A percentile compares a stretch with the other conserved stretches of the same genome.
Conservation (phyloP, 257 asterid species). For the Solanum sitiens region DNA sequence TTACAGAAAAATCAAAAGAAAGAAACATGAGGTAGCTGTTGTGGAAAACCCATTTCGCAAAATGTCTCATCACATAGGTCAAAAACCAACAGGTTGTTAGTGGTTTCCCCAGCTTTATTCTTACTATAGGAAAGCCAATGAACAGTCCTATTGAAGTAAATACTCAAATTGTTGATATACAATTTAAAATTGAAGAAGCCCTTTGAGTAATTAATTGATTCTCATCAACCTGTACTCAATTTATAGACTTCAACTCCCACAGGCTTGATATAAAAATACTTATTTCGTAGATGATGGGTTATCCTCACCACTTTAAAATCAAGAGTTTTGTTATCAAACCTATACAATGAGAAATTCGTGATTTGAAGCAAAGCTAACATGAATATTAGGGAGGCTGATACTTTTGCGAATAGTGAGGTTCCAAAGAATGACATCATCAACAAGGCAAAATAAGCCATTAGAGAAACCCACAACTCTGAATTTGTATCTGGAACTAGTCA, state of each 20-base stretch:
- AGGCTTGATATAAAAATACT: slow-evolving; percentile 9
- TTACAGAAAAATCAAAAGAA: too few species aligned
- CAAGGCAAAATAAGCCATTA: slow-evolving; percentile 5
- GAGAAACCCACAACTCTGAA: slow-evolving; percentile 7
- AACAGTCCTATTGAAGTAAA: too few species aligned
- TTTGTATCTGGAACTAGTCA: background rate
- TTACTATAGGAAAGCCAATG: too few species aligned
- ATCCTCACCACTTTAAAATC: slow-evolving; percentile 29
- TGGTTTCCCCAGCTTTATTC: too few species aligned
- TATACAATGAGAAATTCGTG: slow-evolving; percentile 1
- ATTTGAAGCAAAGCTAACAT: background rate
- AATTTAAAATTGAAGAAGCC: background rate
- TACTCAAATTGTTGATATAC: too few species aligned
- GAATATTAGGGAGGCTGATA: background rate
- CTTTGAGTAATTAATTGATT: background rate
- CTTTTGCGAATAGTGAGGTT: background rate
- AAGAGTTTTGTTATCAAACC: slow-evolving; percentile 8
- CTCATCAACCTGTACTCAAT: slow-evolving; percentile 9
- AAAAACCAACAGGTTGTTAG: too few species aligned
- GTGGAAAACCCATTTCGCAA: too few species aligned
- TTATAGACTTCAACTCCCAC: slow-evolving; percentile 20
- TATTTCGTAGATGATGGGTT: background rate
- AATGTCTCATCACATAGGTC: too few species aligned
- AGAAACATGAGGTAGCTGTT: too few species aligned
- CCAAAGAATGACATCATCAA: slow-evolving; percentile 1